These are phyloP conservation scores for Astrocystis sublimbata DNA, from an alignment of 495 filamentous ascomycete genomes.

Conservation along the genomic window DNA sequence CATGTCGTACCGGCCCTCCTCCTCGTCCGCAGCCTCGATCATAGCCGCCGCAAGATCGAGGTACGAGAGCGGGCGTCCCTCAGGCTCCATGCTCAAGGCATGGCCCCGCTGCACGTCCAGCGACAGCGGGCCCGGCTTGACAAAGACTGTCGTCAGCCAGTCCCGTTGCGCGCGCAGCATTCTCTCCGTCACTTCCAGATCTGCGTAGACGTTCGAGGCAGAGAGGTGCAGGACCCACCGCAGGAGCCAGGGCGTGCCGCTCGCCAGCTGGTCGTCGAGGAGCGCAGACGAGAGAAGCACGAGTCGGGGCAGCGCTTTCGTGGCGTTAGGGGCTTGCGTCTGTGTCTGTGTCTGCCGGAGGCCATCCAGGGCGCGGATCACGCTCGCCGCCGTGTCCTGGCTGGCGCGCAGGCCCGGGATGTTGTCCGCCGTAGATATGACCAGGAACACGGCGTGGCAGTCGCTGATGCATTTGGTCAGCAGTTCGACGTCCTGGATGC, in stretches of 20 bases:
- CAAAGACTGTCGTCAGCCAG: slow-evolving; percentile 43
- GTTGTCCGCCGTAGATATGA: not conserved
- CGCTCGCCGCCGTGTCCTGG: not conserved
- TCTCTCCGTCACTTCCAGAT: slow-evolving; percentile 24
- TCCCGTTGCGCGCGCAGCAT: slow-evolving; percentile 32
- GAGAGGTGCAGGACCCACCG: not conserved
- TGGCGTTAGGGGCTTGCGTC: not conserved
- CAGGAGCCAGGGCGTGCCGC: not conserved
- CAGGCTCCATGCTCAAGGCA: slow-evolving; percentile 35
- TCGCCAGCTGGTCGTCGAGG: not conserved
- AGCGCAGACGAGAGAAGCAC: not conserved
- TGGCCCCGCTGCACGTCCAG: slow-evolving; percentile 43
- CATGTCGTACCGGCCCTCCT: slow-evolving; percentile 37
- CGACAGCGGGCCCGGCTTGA: slow-evolving; percentile 46
- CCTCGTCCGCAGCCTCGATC: slow-evolving; percentile 48
- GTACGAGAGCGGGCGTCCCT: slow-evolving; percentile 41
- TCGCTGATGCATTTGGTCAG: not conserved
- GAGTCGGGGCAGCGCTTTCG: not conserved
- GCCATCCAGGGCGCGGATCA: not conserved
- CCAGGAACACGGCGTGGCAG: not conserved
- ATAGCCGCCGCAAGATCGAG: slow-evolving; percentile 49
- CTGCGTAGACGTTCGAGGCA: slow-evolving; percentile 38
- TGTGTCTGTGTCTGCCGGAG: not conserved
- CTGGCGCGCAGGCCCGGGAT: not conserved
- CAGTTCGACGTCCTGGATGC: not conserved